Conservation (phyloP, 176 grass and related monocot genomes). For the Puya raimondii region DNA sequence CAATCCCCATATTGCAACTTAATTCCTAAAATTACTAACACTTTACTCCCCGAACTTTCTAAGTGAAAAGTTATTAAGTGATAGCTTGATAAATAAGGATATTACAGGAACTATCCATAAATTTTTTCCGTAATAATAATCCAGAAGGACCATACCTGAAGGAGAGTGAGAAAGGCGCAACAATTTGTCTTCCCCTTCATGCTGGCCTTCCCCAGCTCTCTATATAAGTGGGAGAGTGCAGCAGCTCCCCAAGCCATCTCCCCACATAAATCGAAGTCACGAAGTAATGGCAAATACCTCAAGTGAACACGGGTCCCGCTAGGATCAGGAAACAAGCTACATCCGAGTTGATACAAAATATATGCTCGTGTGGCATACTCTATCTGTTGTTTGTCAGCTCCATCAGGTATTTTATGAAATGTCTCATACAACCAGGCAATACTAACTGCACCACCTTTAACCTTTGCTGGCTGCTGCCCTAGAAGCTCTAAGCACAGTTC, state of each 20-base stretch:
- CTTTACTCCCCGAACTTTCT: too few species aligned
- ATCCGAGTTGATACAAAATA: conserved; percentile 43
- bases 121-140: not conserved
- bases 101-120: too few species aligned
- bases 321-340: conserved; percentile 44
- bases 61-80: too few species aligned
- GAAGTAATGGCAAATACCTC: conserved; percentile 38
- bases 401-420: conserved; percentile 25
- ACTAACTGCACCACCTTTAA: conserved; percentile 39
- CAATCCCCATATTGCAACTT: not conserved
- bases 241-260: conserved; percentile 44
- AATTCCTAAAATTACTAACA: too few species aligned
- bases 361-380: conserved; percentile 32
- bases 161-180: conserved; percentile 40
- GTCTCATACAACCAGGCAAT: conserved; percentile 38
- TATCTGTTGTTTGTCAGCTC: conserved; percentile 20
- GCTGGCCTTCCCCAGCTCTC: conserved; percentile 46
- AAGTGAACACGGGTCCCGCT: conserved; percentile 42
- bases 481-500: conserved; percentile 31
- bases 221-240: conserved; percentile 43
- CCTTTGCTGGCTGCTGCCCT: conserved; percentile 31
- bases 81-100: too few species aligned
- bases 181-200: conserved; percentile 40
- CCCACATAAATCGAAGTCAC: conserved; percentile 32
- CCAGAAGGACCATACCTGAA: conserved; percentile 25